Evolutionary conservation across 768 basidiomycete genomes (phyloP).

Genomic region (Lyophyllum decastes): DNA sequence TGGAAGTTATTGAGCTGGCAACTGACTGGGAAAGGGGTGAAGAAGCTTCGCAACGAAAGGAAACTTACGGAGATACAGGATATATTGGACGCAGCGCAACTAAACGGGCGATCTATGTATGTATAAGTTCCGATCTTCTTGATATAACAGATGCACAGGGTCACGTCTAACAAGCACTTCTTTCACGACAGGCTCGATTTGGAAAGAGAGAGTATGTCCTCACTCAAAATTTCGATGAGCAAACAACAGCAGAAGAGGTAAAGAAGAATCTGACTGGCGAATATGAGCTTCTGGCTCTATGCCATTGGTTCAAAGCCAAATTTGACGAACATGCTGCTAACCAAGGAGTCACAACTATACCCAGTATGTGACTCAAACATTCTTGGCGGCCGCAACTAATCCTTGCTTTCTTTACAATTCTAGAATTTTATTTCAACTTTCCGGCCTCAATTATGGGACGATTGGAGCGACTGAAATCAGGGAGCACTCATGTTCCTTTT

Average conservation of each 20-base stretch:
- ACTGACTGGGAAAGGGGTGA: conserved; percentile 5
- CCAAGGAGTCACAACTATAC: background rate
- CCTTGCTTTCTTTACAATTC: background rate
- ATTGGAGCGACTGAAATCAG: background rate
- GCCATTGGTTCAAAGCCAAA: conserved; percentile 20
- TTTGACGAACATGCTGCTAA: conserved; percentile 10
- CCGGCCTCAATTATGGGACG: conserved; percentile 10
- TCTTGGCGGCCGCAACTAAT: too few species aligned
- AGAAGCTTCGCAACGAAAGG: background rate
- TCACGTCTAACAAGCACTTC: conserved; percentile 1
- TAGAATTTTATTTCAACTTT: conserved; percentile 31
- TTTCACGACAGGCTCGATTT: background rate
- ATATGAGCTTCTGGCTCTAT: conserved; percentile 15
- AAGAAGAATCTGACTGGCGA: conserved; percentile 15
- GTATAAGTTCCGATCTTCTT: conserved; percentile 1
- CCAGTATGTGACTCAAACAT: too few species aligned
- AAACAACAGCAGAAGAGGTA: conserved; percentile 6
- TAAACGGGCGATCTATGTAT: conserved; percentile 23
- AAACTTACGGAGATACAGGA: background rate
- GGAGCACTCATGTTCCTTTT: conserved; percentile 13
- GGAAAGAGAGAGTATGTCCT: conserved; percentile 21
- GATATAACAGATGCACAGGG: too few species aligned
- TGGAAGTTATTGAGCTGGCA: conserved; percentile 2
- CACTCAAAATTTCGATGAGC: conserved; percentile 14
- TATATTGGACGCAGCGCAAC: conserved; percentile 21